A percentile compares a stretch with the other conserved stretches of the same genome.
phyloP scores from a whole-genome alignment of 805 yeast genomes.

The Nadsonia fulvescens region DNA sequence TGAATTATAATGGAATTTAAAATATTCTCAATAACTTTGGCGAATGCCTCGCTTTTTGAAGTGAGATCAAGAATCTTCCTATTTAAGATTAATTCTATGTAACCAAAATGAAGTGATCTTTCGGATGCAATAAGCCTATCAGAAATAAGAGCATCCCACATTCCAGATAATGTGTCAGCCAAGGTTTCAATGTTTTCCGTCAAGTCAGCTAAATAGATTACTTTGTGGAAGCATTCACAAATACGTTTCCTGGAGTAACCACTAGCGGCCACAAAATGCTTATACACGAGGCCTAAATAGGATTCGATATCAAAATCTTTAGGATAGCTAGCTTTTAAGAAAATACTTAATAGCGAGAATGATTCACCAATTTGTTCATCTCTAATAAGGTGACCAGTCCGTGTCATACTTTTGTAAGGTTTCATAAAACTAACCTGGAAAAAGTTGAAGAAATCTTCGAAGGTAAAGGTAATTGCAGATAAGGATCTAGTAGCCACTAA shows the following conservation, averaged over 20 bases:
- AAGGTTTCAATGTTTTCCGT: neutral
- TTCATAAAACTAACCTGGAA: no score
- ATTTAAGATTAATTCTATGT: constrained; percentile 35
- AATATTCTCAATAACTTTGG: constrained; percentile 15
- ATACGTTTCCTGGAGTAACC: constrained; percentile 2
- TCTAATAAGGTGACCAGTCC: no score
- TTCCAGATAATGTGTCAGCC: constrained; percentile 8
- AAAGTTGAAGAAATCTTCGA: no score
- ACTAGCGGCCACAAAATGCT: constrained; percentile 5
- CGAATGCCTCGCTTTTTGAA: constrained; percentile 14
- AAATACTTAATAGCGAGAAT: no score
- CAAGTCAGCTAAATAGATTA: neutral
- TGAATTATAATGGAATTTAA: constrained; percentile 13
- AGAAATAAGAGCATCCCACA: constrained; percentile 42
- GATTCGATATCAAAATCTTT: no score
- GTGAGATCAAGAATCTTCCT: constrained; percentile 24
- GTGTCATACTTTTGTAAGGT: no score
- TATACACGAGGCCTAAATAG: no score
- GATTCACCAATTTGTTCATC: no score
- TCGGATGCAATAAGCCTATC: constrained; percentile 51
- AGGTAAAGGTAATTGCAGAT: no score
- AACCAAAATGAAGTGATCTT: constrained; percentile 36
- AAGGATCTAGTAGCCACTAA: no score
- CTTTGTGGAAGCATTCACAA: constrained; percentile 2
- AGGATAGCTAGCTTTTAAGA: no score